phyloP scores from a whole-genome alignment of 208 protist genomes.

The Crithidia acanthocephali region DNA sequence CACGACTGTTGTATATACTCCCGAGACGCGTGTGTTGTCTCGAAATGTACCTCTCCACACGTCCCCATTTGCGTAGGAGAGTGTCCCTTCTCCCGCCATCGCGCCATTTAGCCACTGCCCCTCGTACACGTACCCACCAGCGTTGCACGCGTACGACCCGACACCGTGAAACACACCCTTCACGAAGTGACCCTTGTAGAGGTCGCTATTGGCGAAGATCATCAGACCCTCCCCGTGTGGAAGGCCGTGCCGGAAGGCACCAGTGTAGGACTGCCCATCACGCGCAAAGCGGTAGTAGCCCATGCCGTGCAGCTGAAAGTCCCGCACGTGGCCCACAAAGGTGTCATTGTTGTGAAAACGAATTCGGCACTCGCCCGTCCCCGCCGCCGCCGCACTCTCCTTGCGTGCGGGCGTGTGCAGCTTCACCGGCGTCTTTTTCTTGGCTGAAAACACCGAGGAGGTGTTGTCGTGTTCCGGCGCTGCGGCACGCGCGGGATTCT shows the following conservation, averaged over 20 bases:
- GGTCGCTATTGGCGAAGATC: conserved; percentile 61
- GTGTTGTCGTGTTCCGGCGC: not conserved
- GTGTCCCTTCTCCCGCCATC: conserved; percentile 62
- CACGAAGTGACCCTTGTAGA: conserved; percentile 57
- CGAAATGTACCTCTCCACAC: conserved; percentile 66
- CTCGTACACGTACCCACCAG: conserved; percentile 61
- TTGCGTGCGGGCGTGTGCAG: not conserved
- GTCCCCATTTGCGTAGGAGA: conserved; percentile 76
- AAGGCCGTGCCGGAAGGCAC: conserved; percentile 43
- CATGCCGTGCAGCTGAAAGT: conserved; percentile 62
- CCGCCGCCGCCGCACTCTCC: conserved; percentile 13
- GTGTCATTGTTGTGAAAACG: conserved; percentile 62
- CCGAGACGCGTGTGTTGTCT: conserved; percentile 44
- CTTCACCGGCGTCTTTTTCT: not conserved
- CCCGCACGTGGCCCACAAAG: conserved; percentile 56
- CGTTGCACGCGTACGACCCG: conserved; percentile 50
- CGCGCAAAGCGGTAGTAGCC: conserved; percentile 57
- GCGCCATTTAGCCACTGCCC: conserved; percentile 60
- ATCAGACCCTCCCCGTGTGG: conserved; percentile 64
- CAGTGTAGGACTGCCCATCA: conserved; percentile 60
- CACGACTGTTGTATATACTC: conserved; percentile 42
- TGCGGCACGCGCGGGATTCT: too few relatives aligned
- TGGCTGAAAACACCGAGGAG: not conserved
- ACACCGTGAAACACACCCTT: conserved; percentile 55
- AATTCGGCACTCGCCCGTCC: conserved; percentile 54